Evolutionary conservation across 2,329 filamentous ascomycete species (phyloP).

Genomic region (Aspergillus thermomutatus): DNA sequence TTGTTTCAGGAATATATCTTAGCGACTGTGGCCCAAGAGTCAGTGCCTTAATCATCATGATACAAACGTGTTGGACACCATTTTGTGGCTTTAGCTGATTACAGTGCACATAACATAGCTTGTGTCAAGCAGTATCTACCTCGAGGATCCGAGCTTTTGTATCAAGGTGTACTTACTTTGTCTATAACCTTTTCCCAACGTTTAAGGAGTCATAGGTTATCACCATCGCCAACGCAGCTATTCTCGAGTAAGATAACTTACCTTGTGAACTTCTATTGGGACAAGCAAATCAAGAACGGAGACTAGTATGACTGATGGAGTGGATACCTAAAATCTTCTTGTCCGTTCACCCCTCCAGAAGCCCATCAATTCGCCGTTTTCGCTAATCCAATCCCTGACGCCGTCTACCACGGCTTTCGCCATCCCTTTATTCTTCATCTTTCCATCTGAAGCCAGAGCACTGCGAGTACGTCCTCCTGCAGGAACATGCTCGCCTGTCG

Average conservation of each 20-base stretch:
- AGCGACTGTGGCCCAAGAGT: neutral
- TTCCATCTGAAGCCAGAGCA: constrained; percentile 30
- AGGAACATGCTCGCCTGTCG: constrained; percentile 48
- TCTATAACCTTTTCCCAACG: neutral
- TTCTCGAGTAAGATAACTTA: neutral
- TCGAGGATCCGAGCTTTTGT: neutral
- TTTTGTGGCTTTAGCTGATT: neutral
- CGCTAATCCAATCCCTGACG: constrained; percentile 57
- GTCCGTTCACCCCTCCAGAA: constrained; percentile 59
- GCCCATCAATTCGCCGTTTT: constrained; percentile 61
- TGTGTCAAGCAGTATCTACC: neutral
- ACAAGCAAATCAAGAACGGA: neutral
- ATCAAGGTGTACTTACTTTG: neutral
- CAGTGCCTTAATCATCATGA: neutral
- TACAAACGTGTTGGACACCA: neutral
- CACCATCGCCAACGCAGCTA: no score
- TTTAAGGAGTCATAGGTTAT: no score
- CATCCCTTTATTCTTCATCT: constrained; percentile 55
- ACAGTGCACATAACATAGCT: neutral
- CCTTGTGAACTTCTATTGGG: neutral
- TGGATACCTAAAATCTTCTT: constrained; percentile 34
- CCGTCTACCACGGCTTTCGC: constrained; percentile 62
- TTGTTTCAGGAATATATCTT: constrained; percentile 17
- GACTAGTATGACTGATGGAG: neutral
- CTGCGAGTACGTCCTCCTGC: constrained; percentile 24